A percentile compares a stretch with the other conserved stretches of the same genome.
These are phyloP conservation scores for Phytophthora tubulina DNA, from an alignment of 352 stramenopile genomes.

Conservation along the genomic window DNA sequence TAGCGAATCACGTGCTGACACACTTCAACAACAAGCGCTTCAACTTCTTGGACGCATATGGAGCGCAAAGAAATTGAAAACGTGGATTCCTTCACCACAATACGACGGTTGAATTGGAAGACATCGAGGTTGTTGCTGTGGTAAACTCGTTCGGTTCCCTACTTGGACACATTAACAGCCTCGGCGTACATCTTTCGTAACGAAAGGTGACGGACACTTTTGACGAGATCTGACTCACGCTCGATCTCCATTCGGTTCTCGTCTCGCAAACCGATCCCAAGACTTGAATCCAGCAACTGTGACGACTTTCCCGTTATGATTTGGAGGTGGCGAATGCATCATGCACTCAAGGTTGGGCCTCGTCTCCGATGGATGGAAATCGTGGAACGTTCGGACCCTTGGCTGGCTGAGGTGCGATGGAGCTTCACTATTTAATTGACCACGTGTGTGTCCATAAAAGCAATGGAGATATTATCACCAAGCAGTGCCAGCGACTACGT, in stretches of 20 bases:
- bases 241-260: background rate
- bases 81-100: no score
- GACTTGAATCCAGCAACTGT: constrained; percentile 6
- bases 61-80: no score
- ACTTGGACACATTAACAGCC: no score
- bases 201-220: no score
- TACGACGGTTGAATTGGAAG: no score
- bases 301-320: background rate
- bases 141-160: no score
- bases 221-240: background rate
- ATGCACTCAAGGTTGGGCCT: background rate
- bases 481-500: constrained; percentile 4
- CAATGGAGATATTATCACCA: constrained; percentile 5
- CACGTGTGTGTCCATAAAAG: background rate
- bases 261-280: constrained; percentile 2
- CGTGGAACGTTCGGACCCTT: background rate
- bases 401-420: background rate
- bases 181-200: no score
- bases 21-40: background rate
- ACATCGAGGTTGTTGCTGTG: no score
- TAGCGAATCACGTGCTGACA: background rate
- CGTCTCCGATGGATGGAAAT: constrained; percentile 1
- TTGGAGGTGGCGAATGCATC: background rate
- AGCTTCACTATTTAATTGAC: constrained; percentile 4
- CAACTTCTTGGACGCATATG: no score